Conservation (phyloP, 805 yeast genomes). For the Barnettozyma sucrosica region DNA sequence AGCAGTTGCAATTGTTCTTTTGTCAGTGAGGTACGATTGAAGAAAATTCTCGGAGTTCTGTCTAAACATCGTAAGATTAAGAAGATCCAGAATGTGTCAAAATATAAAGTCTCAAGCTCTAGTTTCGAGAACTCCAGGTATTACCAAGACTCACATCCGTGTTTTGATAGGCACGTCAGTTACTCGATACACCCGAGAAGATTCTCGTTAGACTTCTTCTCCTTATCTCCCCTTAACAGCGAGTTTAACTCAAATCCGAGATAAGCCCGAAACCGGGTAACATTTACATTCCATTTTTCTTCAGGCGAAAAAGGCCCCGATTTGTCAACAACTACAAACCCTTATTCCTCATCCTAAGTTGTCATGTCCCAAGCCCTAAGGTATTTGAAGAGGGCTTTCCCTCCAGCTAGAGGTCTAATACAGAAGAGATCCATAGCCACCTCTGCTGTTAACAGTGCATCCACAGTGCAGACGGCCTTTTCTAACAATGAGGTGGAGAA, state of each 20-base stretch:
- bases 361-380: conserved; percentile 10
- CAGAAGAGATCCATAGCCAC: conserved; percentile 13
- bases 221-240: not conserved
- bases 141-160: not conserved
- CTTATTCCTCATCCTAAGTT: conserved; percentile 6
- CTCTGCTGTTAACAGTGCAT: conserved; percentile 16
- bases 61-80: not conserved
- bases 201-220: too few species aligned
- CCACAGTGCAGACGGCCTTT: conserved; percentile 13
- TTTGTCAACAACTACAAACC: not conserved
- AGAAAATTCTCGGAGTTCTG: not conserved
- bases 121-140: not conserved
- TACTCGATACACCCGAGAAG: not conserved
- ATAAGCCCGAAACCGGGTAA: conserved; percentile 1
- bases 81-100: not conserved
- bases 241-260: not conserved
- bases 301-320: not conserved
- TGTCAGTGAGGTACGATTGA: too few species aligned
- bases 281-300: not conserved
- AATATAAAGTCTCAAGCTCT: not conserved
- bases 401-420: conserved; percentile 5
- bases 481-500: conserved; percentile 10
- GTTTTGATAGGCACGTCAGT: not conserved
- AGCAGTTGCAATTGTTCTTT: not conserved
- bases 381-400: not conserved